A percentile compares a stretch with the other conserved stretches of the same genome.
Conservation (phyloP, 192 early-diverging fungal species). For the Phycomyces nitens region DNA sequence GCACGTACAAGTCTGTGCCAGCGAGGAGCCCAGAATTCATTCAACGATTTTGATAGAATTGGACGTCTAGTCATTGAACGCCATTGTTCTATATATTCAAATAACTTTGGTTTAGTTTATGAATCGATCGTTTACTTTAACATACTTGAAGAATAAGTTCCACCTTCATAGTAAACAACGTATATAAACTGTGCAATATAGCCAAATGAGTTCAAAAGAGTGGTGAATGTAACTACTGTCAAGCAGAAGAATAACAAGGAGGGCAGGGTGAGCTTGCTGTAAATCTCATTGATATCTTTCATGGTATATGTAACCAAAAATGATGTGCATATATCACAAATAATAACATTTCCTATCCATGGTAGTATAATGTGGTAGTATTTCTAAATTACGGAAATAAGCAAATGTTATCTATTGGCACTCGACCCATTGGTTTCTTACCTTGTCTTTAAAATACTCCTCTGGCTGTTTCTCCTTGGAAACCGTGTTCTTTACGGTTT, state of each 20-base stretch:
- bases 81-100: conserved; percentile 8
- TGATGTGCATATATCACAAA: not conserved
- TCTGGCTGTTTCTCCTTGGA: conserved; percentile 5
- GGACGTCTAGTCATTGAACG: conserved; percentile 5
- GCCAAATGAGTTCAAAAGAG: not conserved
- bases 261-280: not conserved
- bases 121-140: not conserved
- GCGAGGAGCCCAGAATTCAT: conserved; percentile 11
- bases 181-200: conserved; percentile 4
- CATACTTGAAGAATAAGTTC: conserved; percentile 1
- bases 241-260: not conserved
- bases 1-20: not conserved
- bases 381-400: not conserved
- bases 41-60: conserved; percentile 2
- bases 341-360: not conserved
- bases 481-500: too few relatives aligned
- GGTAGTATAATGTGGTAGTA: conserved; percentile 10
- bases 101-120: too few relatives aligned
- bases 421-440: too few relatives aligned
- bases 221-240: not conserved
- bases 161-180: not conserved
- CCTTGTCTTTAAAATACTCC: conserved; percentile 5
- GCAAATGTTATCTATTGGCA: not conserved
- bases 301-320: not conserved
- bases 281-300: conserved; percentile 1